Conservation (phyloP, 352 stramenopile species). For the Aphanomyces stellatus region DNA sequence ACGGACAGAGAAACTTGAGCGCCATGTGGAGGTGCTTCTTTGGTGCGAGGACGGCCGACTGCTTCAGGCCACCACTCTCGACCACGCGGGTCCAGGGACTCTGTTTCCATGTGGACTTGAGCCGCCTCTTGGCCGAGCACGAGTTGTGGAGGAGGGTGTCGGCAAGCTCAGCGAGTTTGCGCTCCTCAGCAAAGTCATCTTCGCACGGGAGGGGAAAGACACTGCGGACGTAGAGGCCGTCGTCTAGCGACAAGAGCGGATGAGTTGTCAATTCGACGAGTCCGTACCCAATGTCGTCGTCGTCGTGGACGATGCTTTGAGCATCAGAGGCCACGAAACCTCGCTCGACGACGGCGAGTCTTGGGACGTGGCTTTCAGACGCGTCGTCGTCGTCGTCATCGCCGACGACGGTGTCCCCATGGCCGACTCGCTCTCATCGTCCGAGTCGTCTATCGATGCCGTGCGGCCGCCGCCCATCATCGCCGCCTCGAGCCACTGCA, state of each 20-base stretch:
- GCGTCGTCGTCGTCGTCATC: not conserved
- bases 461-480: not conserved
- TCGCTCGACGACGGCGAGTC: no score
- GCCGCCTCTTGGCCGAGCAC: not conserved
- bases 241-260: not conserved
- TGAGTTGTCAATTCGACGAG: not conserved
- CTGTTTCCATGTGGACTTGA: not conserved
- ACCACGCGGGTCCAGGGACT: not conserved
- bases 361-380: not conserved
- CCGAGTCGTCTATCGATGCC: not conserved
- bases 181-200: conserved; percentile 65
- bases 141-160: conserved; percentile 31
- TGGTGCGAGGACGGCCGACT: conserved; percentile 6
- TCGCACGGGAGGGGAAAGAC: conserved; percentile 76
- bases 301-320: no score
- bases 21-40: conserved; percentile 10
- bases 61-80: not conserved
- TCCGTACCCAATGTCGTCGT: no score
- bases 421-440: not conserved
- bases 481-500: not conserved
- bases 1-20: conserved; percentile 4
- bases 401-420: not conserved
- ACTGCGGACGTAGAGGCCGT: conserved; percentile 23
- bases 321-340: no score
- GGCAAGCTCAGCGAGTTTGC: conserved; percentile 68